Percentiles rank a stretch among this genome's conserved stretches.
Conservation (phyloP, 1,284 basidiomycete genomes). For the Cryptococcus amylolentus region DNA sequence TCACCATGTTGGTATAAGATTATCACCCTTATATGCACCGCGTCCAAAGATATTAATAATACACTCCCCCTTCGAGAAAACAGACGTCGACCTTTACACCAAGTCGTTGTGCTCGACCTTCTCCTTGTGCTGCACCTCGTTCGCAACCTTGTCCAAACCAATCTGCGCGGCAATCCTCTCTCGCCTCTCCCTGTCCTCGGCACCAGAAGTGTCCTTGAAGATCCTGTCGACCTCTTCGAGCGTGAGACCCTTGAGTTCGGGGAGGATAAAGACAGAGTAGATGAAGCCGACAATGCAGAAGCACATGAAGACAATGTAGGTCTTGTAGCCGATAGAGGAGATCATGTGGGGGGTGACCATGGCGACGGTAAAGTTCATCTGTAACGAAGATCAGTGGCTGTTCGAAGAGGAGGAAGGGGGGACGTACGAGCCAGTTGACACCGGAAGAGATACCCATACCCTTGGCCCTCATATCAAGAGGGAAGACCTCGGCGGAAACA, state of each 20-base stretch:
- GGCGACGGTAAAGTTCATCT: constrained; percentile 48
- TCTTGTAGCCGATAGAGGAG: constrained; percentile 39
- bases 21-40: no score
- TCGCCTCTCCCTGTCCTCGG: constrained; percentile 41
- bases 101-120: not conserved
- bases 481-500: constrained; percentile 47
- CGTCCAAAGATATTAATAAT: no score
- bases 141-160: constrained; percentile 46
- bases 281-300: constrained; percentile 46
- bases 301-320: constrained; percentile 47
- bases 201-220: constrained; percentile 42
- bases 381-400: not conserved
- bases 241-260: constrained; percentile 39
- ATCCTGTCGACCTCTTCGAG: constrained; percentile 44
- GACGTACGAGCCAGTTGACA: constrained; percentile 32
- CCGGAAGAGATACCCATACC: constrained; percentile 45
- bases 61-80: no score
- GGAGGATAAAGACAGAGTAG: constrained; percentile 40
- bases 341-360: constrained; percentile 44
- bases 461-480: constrained; percentile 47
- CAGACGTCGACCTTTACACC: no score
- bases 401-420: not conserved
- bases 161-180: constrained; percentile 47
- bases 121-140: constrained; percentile 40
- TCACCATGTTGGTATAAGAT: no score